Evolutionary conservation across 176 grass and related monocot genomes (phyloP), one percentile per base, ranked within the genome.

Genomic region (Aegilops umbellulata): DNA sequence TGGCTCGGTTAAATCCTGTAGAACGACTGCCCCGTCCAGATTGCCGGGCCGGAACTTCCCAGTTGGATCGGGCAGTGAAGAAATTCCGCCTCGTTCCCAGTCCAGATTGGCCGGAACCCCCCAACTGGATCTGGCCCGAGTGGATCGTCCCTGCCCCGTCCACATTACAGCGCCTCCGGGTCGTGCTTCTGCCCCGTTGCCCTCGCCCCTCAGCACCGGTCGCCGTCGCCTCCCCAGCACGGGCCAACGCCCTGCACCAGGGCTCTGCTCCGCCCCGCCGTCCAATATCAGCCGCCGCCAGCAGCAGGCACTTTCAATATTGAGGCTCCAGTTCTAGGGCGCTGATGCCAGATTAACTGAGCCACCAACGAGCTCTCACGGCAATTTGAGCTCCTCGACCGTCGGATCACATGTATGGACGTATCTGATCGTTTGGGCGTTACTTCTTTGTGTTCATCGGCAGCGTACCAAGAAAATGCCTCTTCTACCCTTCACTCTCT

Each of bases 401-500:
- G 46, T 49, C 46, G 14, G 46, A 16, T 49, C 46, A 49, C 14
- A 49, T 1, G 1, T 16, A 49, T 49, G 47, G 47, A 49, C 47
- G 47, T 17, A 6, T 49, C 47, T 49, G 15, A 49, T 16, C 15
- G 47, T 49, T 49, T 49, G 47, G 44, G 14, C 47, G 47, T 49
- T 17, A 17, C 14, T 15, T 13, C 47, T 0, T 55, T 19, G 51
- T 22, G 53, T 57, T 88, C 81, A 84, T 88, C 87, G 87, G 51
- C 81, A n/a, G 13, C 25, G 10, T 16, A 5, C 20, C 3, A 11
- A 8, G 6, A 62, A 49, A 38, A 30, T 41, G 13, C 30, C 87
- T 31, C 22, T 72, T 83, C 35, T 88, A 16, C 65, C 26, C 61
- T 66, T 51, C 16, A 62, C 12, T 8, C 4, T 9, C 13, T 27